These are phyloP conservation scores for Rhynchosporium agropyri DNA, from an alignment of 2,329 filamentous ascomycete species.

Conservation along the genomic window DNA sequence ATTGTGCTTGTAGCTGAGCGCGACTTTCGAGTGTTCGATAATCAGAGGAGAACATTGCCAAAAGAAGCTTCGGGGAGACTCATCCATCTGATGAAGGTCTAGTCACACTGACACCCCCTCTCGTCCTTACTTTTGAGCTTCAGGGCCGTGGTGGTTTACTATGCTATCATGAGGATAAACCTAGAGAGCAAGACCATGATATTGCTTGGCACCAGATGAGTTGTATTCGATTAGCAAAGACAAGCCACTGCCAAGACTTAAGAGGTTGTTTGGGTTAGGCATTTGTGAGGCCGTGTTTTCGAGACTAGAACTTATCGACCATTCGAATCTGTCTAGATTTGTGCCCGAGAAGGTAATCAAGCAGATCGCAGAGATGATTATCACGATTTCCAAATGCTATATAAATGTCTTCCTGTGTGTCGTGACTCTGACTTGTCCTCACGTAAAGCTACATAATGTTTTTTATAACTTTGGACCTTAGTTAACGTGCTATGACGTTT, in stretches of 20 bases:
- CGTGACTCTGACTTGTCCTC: too few species aligned
- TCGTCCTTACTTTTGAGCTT: neutral
- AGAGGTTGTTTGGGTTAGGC: constrained; percentile 11
- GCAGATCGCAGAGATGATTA: too few species aligned
- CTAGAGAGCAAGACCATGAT: neutral
- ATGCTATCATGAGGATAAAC: neutral
- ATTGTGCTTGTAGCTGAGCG: neutral
- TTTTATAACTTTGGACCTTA: too few species aligned
- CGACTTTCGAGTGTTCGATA: neutral
- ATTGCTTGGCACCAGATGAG: neutral
- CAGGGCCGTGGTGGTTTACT: neutral
- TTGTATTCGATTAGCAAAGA: neutral
- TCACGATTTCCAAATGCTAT: too few species aligned
- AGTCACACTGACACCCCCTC: neutral
- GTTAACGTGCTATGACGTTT: too few species aligned
- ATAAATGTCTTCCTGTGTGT: too few species aligned
- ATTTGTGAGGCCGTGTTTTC: neutral
- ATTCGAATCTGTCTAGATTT: too few species aligned
- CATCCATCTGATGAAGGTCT: neutral
- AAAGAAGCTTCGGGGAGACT: neutral
- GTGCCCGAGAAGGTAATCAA: too few species aligned
- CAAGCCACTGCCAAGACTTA: neutral
- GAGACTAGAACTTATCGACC: constrained; percentile 4
- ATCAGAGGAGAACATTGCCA: neutral
- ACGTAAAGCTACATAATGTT: too few species aligned